phyloP scores from a whole-genome alignment of 139 green algal genomes.

The Auxenochlorella pyrenoidosa region DNA sequence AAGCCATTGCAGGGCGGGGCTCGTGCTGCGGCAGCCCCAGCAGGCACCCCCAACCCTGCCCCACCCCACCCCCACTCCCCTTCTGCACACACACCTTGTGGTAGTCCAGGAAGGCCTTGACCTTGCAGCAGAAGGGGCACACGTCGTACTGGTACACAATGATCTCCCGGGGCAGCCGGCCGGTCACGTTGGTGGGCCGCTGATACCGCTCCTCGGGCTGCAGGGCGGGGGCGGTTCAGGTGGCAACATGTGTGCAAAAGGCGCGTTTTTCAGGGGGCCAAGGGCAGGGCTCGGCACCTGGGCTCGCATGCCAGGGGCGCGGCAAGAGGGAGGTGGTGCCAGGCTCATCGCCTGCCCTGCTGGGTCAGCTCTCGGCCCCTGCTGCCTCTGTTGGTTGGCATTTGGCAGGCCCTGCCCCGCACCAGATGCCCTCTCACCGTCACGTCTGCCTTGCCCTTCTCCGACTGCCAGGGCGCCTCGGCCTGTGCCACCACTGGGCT shows the following conservation, averaged over 20 bases:
- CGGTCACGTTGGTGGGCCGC: neutral
- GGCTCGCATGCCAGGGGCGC: too few species aligned
- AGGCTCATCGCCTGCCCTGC: too few species aligned
- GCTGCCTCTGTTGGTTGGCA: neutral
- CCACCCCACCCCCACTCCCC: neutral
- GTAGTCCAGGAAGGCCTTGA: constrained; percentile 96
- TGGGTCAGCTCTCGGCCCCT: too few species aligned
- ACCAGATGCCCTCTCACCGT: neutral
- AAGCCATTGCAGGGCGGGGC: neutral
- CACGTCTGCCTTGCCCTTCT: neutral
- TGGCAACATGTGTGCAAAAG: too few species aligned
- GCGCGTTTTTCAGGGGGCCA: too few species aligned
- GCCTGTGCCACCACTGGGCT: constrained; percentile 3
- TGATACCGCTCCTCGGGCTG: constrained; percentile 34
- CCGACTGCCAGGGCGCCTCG: constrained; percentile 11
- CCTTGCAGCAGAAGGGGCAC: constrained; percentile 99
- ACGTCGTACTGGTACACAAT: constrained; percentile 96
- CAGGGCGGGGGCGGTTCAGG: neutral
- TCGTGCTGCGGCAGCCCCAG: neutral
- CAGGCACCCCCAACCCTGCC: neutral
- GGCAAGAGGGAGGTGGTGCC: too few species aligned
- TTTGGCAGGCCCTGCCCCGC: too few species aligned
- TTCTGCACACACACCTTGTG: constrained; percentile 68
- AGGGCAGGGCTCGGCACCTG: too few species aligned
- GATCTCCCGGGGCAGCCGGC: constrained; percentile 54